Evolutionary conservation across 306 rosid genomes (phyloP).

Genomic region (Senna siamea): DNA sequence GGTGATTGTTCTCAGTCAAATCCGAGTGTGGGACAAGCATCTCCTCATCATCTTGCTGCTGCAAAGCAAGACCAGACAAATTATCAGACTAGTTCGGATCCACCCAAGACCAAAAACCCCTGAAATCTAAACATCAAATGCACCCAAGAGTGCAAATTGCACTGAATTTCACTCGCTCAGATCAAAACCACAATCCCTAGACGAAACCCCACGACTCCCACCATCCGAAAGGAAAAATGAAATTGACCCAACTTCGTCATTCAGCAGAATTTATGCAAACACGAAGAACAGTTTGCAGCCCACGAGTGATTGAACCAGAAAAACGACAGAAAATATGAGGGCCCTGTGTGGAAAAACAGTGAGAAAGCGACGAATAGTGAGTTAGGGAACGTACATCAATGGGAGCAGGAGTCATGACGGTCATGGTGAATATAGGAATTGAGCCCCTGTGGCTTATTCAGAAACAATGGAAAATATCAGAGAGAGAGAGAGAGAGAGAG

Average conservation of each 20-base stretch:
- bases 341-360: conserved; percentile 11
- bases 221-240: conserved; percentile 30
- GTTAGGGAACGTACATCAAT: conserved; percentile 63
- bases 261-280: conserved; percentile 26
- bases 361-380: conserved; percentile 27
- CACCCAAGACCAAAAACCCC: conserved; percentile 43
- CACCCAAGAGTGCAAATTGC: conserved; percentile 31
- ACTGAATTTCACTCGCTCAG: conserved; percentile 40
- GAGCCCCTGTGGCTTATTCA: conserved; percentile 36
- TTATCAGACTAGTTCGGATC: conserved; percentile 51
- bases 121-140: conserved; percentile 48
- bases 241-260: conserved; percentile 40
- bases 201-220: conserved; percentile 39
- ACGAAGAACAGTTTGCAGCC: conserved; percentile 25
- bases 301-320: conserved; percentile 24
- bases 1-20: conserved; percentile 80
- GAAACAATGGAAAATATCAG: conserved; percentile 38
- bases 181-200: conserved; percentile 57
- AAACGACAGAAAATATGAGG: background rate
- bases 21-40: conserved; percentile 85
- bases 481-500: conserved; percentile 41
- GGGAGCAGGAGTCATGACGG: conserved; percentile 78
- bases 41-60: conserved; percentile 95
- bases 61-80: conserved; percentile 41
- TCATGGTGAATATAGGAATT: conserved; percentile 59